phyloP scores from a whole-genome alignment of 345 rosid species.

The Eucalyptus sp. region DNA sequence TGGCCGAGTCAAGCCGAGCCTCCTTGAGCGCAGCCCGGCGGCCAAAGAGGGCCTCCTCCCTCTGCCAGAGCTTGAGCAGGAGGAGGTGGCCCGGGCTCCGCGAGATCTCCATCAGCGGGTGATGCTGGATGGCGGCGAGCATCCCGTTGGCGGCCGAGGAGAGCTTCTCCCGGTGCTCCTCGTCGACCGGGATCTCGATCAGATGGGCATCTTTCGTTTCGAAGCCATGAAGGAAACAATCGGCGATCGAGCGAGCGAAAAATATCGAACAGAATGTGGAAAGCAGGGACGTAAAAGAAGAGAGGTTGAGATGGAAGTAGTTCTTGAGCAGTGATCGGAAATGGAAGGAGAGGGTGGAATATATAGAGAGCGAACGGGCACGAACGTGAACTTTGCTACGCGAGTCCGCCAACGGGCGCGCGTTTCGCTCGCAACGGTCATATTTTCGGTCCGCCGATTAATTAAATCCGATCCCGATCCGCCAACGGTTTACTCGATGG shows the following conservation, averaged over 20 bases:
- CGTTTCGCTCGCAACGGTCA: neutral
- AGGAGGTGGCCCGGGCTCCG: constrained; percentile 84
- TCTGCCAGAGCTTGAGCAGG: constrained; percentile 86
- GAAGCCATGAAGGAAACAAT: neutral
- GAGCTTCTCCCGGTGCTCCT: constrained; percentile 50
- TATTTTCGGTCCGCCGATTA: neutral
- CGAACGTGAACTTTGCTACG: neutral
- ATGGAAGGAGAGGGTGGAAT: neutral
- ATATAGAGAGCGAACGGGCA: neutral
- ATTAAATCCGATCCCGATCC: neutral
- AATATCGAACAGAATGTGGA: neutral
- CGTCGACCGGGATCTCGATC: constrained; percentile 76
- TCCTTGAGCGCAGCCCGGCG: constrained; percentile 44
- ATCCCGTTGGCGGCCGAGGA: constrained; percentile 11
- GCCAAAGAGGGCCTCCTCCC: constrained; percentile 64
- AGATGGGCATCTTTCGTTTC: constrained; percentile 56
- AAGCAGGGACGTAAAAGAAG: neutral
- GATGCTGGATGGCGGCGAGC: constrained; percentile 58
- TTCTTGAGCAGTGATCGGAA: neutral
- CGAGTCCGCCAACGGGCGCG: neutral
- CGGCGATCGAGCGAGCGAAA: neutral
- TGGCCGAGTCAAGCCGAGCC: constrained; percentile 60
- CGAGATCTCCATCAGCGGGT: constrained; percentile 86
- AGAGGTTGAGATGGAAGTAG: neutral
- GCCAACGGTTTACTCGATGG: neutral